Base-by-base conservation (phyloP, 164 flowering plant genomes). In the Berberis thunbergii region DNA sequence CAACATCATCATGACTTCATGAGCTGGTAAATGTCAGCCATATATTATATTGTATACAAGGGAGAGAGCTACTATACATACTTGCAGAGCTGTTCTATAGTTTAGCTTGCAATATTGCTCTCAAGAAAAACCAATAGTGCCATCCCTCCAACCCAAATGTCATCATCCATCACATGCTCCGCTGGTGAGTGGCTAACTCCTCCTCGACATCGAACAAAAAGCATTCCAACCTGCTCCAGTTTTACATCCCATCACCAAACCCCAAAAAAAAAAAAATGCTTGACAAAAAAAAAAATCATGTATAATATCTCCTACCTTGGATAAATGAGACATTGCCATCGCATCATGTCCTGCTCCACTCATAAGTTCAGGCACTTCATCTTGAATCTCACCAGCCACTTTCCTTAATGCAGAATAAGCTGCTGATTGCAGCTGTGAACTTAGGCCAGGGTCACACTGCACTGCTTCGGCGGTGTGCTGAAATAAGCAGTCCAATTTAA, bases 311-410 rank as follows among this genome's bases (percentile, higher is more conserved):
- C 74, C 13, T 26, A 93, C 97, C 91, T 85, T 87, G 4, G 96
- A 87, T 57, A 95, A 71, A 78, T 85, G 99, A 66, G 97, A 76
- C 86, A 95, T 87, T 57, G 99, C 97, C 97, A 95, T 91, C 3
- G 97, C 97, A 70, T 91, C 97, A 65, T 95, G 99, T 68, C 97
- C 99, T 42, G 99, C 99, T 68, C 99, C 99, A 73, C 99, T 95
- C 96, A 95, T 91, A 61, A 95, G 71, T n/a, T 77, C 79, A 2
- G 97, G 97, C 68, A 89, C 87, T 57, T 86, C 88, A 43, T 70
- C 81, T 61, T 66, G 76, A 62, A 78, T 72, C 54, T 85, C 85
- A 54, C 88, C 88, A 5, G 72, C 70, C 81, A 95, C 74, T 59
- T 73, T 83, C 66, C 71, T 83, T 41, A 85, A 54, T 45, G 96